Evolutionary conservation across 768 basidiomycete species (phyloP), one percentile per base, ranked within the genome.

Genomic region (Mycena polygramma): DNA sequence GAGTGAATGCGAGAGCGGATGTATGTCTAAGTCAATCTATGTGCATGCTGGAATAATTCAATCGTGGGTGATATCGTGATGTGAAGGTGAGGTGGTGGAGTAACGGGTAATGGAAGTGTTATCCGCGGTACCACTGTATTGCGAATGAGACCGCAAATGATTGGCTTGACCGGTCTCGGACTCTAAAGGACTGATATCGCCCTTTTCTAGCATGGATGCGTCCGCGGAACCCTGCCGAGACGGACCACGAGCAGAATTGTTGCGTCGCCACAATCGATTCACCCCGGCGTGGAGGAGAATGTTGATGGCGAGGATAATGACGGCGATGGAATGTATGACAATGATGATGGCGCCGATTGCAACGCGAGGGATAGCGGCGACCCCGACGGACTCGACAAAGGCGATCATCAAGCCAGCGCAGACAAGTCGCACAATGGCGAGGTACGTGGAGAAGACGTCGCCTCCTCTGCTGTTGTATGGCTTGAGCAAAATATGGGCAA

Each of bases 301-400:
- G 75, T 94, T 94, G 75, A 91, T 73, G 77, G 93, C 87, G 75
- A 94, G 84, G 64, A 94, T 80, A 54, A 96, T 69, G 37, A 93
- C 85, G 0, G 93, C 87, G 46, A 94, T 81, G 17, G 92, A 91
- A 77, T 90, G 92, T 45, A 95, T 84, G 39, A 92, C 88, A 15
- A 91, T 89, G 46, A 89, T 85, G 70, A 95, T 86, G 66, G 93
- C 86, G 24, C 95, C 95, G 65, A 98, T 91, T 41, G 88, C 91
- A 2, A 94, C 92, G 22, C 95, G 89, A 1, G 93, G 91, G 74
- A 97, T 97, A 48, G 95, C 85, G 20, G 84, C 81, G 41, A 96
- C 85, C 8, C 84, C 79, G 30, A 96, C 76, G 11, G 80, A 82
- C 71, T 93, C 86, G 55, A 95, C 81, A 79, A 96, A 98, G 0